Base-by-base conservation (phyloP, 176 grass and related monocot species). In the Cocos nucifera region DNA sequence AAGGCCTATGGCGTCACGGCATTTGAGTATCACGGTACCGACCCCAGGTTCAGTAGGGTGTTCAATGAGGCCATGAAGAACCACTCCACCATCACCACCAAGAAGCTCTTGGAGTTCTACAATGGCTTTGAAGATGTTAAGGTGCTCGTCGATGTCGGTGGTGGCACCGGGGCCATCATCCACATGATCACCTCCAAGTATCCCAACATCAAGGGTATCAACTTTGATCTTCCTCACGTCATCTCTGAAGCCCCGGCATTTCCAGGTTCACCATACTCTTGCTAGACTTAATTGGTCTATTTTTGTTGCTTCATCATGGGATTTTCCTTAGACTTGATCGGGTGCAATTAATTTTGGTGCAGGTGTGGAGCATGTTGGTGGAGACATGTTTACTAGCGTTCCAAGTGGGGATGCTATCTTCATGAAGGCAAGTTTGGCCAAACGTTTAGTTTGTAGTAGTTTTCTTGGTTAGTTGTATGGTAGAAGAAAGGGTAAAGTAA, bases 51-150 rank as follows among this genome's bases (percentile, higher is more conserved):
- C 83, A 96, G 88, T 69, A 78, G 61, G 27, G 92, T 96, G n/a
- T 96, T 96, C 86, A 96, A 96, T 71, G 92, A 96, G 49, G 92
- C 83, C 1, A 96, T 91, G 92, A 96, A 85, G 83, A 90, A 96
- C 44, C 87, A 90, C 76, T 78, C 71, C 8, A 69, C 82, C 69
- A 91, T 90, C 65, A 82, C 88, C 75, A 90, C 81, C 64, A 87
- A 90, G 77, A 96, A 90, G 78, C 80, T 96, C 0, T 78, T 96
- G 15, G 80, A 96, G 7, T 53, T 82, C 71, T 96, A 90, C 83
- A 49, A 58, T 2, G 92, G 87, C 22, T 96, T 96, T 59, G 56
- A 90, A 7, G 75, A 63, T 51, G 18, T 90, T 3, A 51, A 73
- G 65, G 79, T 78, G 8, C 81, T 96, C 5, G 73, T 96, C 1